These are phyloP conservation scores for Ceratocystis harringtonii DNA, from an alignment of 2,329 filamentous ascomycete species.

Conservation along the genomic window DNA sequence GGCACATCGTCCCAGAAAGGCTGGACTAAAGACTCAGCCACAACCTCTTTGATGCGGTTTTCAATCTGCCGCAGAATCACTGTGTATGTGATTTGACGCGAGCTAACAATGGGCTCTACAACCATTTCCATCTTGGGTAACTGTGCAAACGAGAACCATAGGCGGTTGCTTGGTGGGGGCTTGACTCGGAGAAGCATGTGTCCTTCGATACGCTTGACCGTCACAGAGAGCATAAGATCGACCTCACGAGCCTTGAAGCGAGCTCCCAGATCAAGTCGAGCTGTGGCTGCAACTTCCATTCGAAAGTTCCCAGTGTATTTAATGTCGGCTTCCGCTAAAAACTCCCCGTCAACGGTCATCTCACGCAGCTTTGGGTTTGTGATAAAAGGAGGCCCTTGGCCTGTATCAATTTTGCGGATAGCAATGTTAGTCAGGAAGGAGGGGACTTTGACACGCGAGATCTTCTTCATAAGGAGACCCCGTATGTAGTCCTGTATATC, in stretches of 20 bases:
- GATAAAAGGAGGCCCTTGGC: conserved; percentile 73
- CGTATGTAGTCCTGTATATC: conserved; percentile 67
- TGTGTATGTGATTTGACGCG: conserved; percentile 86
- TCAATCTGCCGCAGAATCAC: conserved; percentile 88
- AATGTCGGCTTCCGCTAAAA: conserved; percentile 72
- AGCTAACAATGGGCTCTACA: conserved; percentile 92
- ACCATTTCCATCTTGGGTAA: conserved; percentile 86
- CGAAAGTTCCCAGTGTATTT: conserved; percentile 81
- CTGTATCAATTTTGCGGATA: conserved; percentile 72
- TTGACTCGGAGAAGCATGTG: conserved; percentile 79
- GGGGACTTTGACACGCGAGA: conserved; percentile 81
- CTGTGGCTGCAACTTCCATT: conserved; percentile 81
- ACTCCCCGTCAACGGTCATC: conserved; percentile 80
- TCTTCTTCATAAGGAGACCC: conserved; percentile 88
- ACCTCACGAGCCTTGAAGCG: conserved; percentile 86
- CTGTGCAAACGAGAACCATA: conserved; percentile 94
- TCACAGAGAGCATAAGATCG: conserved; percentile 71
- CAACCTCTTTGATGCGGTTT: conserved; percentile 81
- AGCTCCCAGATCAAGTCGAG: conserved; percentile 74
- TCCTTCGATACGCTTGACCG: conserved; percentile 71
- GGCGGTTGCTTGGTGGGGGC: conserved; percentile 80
- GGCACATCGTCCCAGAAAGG: conserved; percentile 96
- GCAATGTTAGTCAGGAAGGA: conserved; percentile 73
- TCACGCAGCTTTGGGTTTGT: conserved; percentile 81
- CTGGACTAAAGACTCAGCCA: conserved; percentile 78